Evolutionary conservation across 495 filamentous ascomycete species (phyloP), one percentile per base, ranked within the genome.

Genomic region (Glarea lozoyensis): DNA sequence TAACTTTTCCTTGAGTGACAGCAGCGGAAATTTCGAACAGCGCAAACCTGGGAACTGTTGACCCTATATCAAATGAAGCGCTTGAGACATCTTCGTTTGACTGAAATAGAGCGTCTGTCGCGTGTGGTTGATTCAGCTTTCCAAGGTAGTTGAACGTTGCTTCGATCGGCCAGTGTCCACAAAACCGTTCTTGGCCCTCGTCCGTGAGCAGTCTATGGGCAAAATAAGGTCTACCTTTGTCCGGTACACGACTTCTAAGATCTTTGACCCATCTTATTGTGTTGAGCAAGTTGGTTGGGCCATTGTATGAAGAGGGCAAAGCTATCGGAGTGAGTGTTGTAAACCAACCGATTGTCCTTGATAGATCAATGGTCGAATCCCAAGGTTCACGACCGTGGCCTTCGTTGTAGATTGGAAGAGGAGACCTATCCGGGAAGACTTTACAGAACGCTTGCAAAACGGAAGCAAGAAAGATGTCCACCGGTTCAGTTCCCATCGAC

Each of bases 321-420:
- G 18, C 22, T 5, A 79, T 60, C 0, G 76, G 75, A 36, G 67
- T 67, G 17, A 79, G 51, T 2, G 70, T 69, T 1, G 74, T 80
- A 47, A 80, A 80, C 76, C 76, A 80, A 5, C 76, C 76, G 3
- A 79, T 65, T 7, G 76, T 80, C 18, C 68, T 65, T 1, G 74
- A 75, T 23, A 79, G 60, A 48, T 80, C 74, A 21, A 78, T 64
- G 1, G 58, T 52, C 1, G 59, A 25, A 38, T 73, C 68, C 62
- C 67, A 75, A 0, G 63, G 51, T 46, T 79, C 75, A 21, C 76
- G 58, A 4, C 76, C 75, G 37, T 80, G 75, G 4, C 67, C 73
- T 55, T 78, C 76, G 17, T 68, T 74, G 46, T 65, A 68, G 22
- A 52, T 36, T 9, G 39, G 19, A 22, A 30, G 18, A 17, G 36